Conservation (phyloP, 805 yeast genomes). For the Zygoascus bituminiphila region DNA sequence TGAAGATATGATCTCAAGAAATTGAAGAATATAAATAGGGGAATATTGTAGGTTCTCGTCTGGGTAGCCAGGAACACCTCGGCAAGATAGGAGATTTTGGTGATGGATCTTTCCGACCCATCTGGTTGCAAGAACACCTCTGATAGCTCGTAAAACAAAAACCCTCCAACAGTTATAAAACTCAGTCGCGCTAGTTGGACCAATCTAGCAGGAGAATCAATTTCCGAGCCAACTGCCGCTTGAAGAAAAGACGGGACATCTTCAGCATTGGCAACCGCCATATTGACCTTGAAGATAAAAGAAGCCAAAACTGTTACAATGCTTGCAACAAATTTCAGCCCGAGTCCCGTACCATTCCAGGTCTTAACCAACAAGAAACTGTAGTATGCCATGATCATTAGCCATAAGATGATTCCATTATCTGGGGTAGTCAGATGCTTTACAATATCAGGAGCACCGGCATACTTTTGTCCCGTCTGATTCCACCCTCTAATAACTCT, state of each 20-base stretch:
- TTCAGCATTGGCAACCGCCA: conserved; percentile 49
- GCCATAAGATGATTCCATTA: conserved; percentile 38
- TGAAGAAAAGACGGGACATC: conserved; percentile 36
- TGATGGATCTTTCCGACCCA: conserved; percentile 2
- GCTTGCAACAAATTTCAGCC: conserved; percentile 27
- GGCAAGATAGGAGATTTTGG: conserved; percentile 12
- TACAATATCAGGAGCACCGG: conserved; percentile 42
- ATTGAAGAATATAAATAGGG: conserved; percentile 39
- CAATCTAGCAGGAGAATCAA: conserved; percentile 15
- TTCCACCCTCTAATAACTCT: conserved; percentile 77
- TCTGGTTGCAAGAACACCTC: conserved; percentile 7
- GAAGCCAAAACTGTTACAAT: conserved; percentile 41
- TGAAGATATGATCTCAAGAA: conserved; percentile 15
- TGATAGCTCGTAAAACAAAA: conserved; percentile 17
- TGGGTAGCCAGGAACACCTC: conserved; percentile 44
- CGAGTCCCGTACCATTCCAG: conserved; percentile 18
- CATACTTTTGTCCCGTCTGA: conserved; percentile 79
- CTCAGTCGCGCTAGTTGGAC: conserved; percentile 24
- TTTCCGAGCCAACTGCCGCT: conserved; percentile 15
- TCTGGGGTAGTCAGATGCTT: conserved; percentile 29
- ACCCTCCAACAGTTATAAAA: conserved; percentile 20
- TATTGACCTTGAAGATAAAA: conserved; percentile 46
- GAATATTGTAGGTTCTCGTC: conserved; percentile 46
- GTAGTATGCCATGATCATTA: conserved; percentile 37
- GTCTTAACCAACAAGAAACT: conserved; percentile 18